Conservation (phyloP, 106 monocot species). For the Triglochin maritima region DNA sequence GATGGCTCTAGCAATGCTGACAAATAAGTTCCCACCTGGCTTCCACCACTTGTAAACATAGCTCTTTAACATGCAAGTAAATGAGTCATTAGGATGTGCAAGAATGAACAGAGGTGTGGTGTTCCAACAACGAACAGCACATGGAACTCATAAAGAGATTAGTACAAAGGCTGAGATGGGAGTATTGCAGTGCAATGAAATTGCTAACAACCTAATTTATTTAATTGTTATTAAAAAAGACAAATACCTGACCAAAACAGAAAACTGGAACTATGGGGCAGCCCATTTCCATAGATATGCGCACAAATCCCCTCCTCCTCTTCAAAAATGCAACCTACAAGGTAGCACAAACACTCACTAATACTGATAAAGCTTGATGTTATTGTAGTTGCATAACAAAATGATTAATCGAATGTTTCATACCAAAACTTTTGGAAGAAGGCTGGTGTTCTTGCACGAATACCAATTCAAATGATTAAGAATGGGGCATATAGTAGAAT, state of each 20-base stretch:
- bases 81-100: background rate
- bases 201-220: background rate
- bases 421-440: background rate
- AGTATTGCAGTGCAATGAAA: background rate
- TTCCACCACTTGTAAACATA: conserved; percentile 85
- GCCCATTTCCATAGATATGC: conserved; percentile 83
- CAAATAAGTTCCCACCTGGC: conserved; percentile 40
- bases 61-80: conserved; percentile 21
- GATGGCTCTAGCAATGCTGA: conserved; percentile 38
- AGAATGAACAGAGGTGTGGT: background rate
- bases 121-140: conserved; percentile 15
- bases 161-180: background rate
- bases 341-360: background rate
- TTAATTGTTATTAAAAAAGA: background rate
- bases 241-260: conserved; percentile 83
- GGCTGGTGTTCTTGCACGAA: background rate
- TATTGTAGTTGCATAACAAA: background rate
- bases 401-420: background rate
- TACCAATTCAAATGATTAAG: background rate
- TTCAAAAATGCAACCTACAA: conserved; percentile 81
- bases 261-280: conserved; percentile 89
- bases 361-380: background rate
- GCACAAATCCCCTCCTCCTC: conserved; percentile 81
- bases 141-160: background rate
- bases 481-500: background rate